Percentiles rank a stretch among this genome's conserved stretches.
These are phyloP conservation scores for Fusarium ramigenum DNA, from an alignment of 2,329 filamentous ascomycete genomes.

Conservation along the genomic window DNA sequence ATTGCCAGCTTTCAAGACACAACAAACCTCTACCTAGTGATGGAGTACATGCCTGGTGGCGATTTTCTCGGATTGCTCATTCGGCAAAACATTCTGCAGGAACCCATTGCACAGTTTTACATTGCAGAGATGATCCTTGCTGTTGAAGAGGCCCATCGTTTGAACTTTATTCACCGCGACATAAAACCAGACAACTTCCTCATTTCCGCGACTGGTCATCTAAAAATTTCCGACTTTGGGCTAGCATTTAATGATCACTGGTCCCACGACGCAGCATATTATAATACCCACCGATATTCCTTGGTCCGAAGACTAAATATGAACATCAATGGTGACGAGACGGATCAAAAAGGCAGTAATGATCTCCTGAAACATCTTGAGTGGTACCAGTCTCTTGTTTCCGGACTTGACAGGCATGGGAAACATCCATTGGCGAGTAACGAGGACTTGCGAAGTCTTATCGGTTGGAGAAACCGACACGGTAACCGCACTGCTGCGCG, in stretches of 20 bases:
- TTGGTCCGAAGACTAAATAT: slow-evolving; percentile 82
- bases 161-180: slow-evolving; percentile 93
- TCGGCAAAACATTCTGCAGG: slow-evolving; percentile 82
- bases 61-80: slow-evolving; percentile 91
- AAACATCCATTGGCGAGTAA: slow-evolving; percentile 43
- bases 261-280: slow-evolving; percentile 90
- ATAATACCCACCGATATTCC: slow-evolving; percentile 81
- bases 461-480: slow-evolving; percentile 75
- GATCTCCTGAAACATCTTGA: slow-evolving; percentile 48
- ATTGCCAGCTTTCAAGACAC: slow-evolving; percentile 90
- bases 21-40: slow-evolving; percentile 87
- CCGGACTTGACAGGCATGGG: slow-evolving; percentile 46
- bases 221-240: slow-evolving; percentile 97
- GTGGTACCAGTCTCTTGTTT: slow-evolving; percentile 45
- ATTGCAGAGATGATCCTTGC: slow-evolving; percentile 96
- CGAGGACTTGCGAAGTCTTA: slow-evolving; percentile 53
- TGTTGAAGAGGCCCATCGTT: slow-evolving; percentile 88
- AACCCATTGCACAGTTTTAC: slow-evolving; percentile 84
- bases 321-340: slow-evolving; percentile 75
- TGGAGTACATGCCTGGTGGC: slow-evolving; percentile 98
- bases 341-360: slow-evolving; percentile 68
- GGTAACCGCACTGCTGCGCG: slow-evolving; percentile 78
- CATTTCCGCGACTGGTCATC: slow-evolving; percentile 84
- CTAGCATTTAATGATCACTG: slow-evolving; percentile 95
- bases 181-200: slow-evolving; percentile 98